Base-by-base conservation (phyloP, 306 rosid genomes). In the Corylus heterophylla region DNA sequence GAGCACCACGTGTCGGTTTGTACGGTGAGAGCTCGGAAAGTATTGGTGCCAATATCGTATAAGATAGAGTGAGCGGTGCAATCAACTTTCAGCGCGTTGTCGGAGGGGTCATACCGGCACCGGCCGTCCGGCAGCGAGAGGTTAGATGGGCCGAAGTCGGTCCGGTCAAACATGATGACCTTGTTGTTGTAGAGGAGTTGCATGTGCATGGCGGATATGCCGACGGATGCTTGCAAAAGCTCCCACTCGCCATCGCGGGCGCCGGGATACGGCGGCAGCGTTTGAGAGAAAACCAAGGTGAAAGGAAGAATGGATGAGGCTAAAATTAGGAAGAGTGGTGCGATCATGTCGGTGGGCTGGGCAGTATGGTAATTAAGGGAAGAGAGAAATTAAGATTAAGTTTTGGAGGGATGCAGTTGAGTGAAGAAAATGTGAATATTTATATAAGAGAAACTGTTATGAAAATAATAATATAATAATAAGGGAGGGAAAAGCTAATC, bases 161-260 rank as follows among this genome's bases (percentile, higher is more conserved):
- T 86, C 0, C 98, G 75, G 59, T 94, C 97, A 18, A 91, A 94
- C 59, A 92, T 83, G 77, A 94, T 64, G 75, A 94, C 83, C 56
- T 87, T 82, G 84, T 89, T 84, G 76, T 87, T 83, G 55, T 69
- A 71, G 9, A 89, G 83, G 52, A 92, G 86, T 76, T 92, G 98
- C 96, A 94, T 92, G 92, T 94, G 98, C 96, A 92, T 92, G 44
- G 98, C 89, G 0, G 97, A 90, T 61, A 94, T 82, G 16, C 97
- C 98, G 4, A 89, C 83, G 86, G 76, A 89, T 4, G 69, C 14
- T 14, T 89, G 92, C 78, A 94, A 54, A 7, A 94, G 81, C 12
- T 71, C n/a, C 98, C 98, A 94, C 72, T 81, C 52, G 5, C 98
- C 98, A 59, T 68, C n/a, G 54, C 71, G 59, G 8, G 8, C 8